phyloP scores from a whole-genome alignment of 371 early-diverging fungal genomes.

The Lichtheimia ornata region DNA sequence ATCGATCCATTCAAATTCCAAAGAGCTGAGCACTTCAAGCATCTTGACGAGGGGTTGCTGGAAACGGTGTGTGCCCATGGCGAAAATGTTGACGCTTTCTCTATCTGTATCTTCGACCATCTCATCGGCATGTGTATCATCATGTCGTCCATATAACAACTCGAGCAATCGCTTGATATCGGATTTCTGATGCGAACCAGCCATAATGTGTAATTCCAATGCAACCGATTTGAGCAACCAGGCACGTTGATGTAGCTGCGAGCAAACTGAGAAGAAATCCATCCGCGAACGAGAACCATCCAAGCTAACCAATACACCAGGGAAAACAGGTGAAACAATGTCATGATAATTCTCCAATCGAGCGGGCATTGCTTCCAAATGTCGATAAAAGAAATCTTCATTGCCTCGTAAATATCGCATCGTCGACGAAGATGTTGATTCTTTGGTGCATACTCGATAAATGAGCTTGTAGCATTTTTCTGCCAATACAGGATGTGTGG shows the following conservation, averaged over 20 bases:
- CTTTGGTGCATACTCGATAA: constrained; percentile 75
- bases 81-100: constrained; percentile 80
- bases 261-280: constrained; percentile 55
- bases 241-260: constrained; percentile 84
- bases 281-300: constrained; percentile 30
- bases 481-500: constrained; percentile 77
- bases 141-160: constrained; percentile 49
- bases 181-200: constrained; percentile 35
- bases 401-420: constrained; percentile 80
- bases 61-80: constrained; percentile 79
- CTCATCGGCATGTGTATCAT: constrained; percentile 11
- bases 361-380: constrained; percentile 55
- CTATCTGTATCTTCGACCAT: constrained; percentile 28
- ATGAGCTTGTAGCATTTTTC: constrained; percentile 87
- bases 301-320: constrained; percentile 22
- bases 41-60: constrained; percentile 56
- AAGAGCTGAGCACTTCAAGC: constrained; percentile 56
- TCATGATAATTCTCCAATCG: constrained; percentile 42
- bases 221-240: constrained; percentile 88
- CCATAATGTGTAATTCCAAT: constrained; percentile 73
- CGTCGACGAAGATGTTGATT: constrained; percentile 67
- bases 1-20: constrained; percentile 60
- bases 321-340: constrained; percentile 12
- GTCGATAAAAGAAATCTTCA: constrained; percentile 75
- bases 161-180: constrained; percentile 62